Evolutionary conservation across 768 basidiomycete genomes (phyloP), one percentile per base, ranked within the genome.

Genomic region (Tulasnella sp.): DNA sequence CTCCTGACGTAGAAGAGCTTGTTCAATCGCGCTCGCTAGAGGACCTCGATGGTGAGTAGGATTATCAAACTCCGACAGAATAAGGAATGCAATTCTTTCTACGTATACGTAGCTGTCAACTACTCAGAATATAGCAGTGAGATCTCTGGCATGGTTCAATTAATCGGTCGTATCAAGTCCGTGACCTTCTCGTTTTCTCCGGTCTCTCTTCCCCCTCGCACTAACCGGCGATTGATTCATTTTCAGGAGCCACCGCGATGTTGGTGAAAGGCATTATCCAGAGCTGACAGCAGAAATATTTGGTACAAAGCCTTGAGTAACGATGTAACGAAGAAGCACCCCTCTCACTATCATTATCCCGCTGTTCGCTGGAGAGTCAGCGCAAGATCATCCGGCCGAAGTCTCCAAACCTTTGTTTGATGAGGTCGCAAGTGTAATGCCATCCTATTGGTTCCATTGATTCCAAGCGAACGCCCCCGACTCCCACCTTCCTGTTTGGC

Each of bases 161-260:
- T 94, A 42, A 92, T 93, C 74, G 92, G 91, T 2, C 85, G 93
- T 15, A 85, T 94, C 75, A 94, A 91, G 93, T 93, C 76, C 79
- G 90, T 84, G 15, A 14, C 29, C 31, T n/a, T n/a, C n/a, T n/a
- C n/a, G n/a, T 42, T n/a, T 40, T 29, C 39, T 9, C 38, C 45
- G 25, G 52, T 1, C 29, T 64, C 29, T 2, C 17, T 67, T 12
- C 38, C 6, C 7, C 75, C 2, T 38, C 69, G n/a, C 77, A 37
- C 64, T 70, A 22, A 73, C n/a, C 38, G 67, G 25, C 75, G 76
- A 22, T 17, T 12, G 29, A 37, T 58, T 9, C 40, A 52, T 31
- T 34, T 76, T n/a, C 78, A 93, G 92, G 87, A 94, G 93, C 78
- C 93, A 94, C 78, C 93, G 93, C 0, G 92, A 94, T 79, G 93